phyloP scores from a whole-genome alignment of 345 rosid genomes.

The Populus deltoides region DNA sequence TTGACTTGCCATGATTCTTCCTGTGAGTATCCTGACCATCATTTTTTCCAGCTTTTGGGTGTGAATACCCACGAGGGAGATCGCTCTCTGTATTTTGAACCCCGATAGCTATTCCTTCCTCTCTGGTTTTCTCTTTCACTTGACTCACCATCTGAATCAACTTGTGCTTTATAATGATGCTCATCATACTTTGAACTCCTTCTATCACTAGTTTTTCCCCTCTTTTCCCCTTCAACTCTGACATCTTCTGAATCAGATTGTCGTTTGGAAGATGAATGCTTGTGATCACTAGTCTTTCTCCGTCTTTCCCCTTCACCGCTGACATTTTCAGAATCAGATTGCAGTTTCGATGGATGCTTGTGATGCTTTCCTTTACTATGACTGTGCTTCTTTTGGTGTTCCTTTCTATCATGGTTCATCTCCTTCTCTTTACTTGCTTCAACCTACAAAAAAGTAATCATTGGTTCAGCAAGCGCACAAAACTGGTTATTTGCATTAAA shows the following conservation, averaged over 20 bases:
- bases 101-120: conserved; percentile 28
- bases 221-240: conserved; percentile 28
- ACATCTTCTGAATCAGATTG: conserved; percentile 33
- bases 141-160: conserved; percentile 41
- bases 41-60: conserved; percentile 24
- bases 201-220: conserved; percentile 22
- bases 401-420: conserved; percentile 26
- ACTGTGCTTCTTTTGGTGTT: conserved; percentile 37
- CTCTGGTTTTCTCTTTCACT: conserved; percentile 29
- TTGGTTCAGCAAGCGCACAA: not conserved
- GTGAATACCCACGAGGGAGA: conserved; percentile 31
- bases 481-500: not conserved
- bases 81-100: conserved; percentile 29
- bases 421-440: conserved; percentile 46
- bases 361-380: conserved; percentile 41
- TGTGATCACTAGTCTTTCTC: conserved; percentile 32
- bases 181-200: conserved; percentile 28
- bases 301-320: conserved; percentile 27
- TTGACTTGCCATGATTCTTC: conserved; percentile 37
- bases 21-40: conserved; percentile 25
- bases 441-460: conserved; percentile 33
- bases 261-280: conserved; percentile 36
- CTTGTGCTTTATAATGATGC: conserved; percentile 21
- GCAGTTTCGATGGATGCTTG: conserved; percentile 27
- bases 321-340: conserved; percentile 33